phyloP scores from a whole-genome alignment of 495 filamentous ascomycete species.

The Trichoderma gamsii region DNA sequence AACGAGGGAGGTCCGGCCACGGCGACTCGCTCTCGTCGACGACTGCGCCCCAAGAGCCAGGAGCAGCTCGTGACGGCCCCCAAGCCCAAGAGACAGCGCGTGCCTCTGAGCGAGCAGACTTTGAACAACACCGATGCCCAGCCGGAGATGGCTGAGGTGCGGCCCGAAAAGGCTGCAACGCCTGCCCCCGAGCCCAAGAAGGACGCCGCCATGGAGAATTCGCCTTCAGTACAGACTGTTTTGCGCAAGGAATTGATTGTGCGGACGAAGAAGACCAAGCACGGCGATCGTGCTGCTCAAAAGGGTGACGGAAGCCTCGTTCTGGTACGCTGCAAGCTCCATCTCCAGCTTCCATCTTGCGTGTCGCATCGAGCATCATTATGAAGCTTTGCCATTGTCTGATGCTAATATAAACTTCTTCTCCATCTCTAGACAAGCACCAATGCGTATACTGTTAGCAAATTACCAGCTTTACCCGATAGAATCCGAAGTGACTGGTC shows the following conservation, averaged over 20 bases:
- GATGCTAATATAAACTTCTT: not conserved
- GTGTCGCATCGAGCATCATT: not conserved
- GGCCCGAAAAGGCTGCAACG: conserved; percentile 37
- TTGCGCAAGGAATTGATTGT: conserved; percentile 52
- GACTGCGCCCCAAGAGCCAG: conserved; percentile 59
- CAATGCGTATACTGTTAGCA: conserved; percentile 77
- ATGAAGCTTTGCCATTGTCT: not conserved
- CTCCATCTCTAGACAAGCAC: conserved; percentile 63
- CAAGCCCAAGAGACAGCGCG: conserved; percentile 66
- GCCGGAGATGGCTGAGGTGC: conserved; percentile 44
- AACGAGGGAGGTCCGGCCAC: conserved; percentile 41
- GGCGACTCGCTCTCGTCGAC: conserved; percentile 56
- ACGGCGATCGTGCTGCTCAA: conserved; percentile 42
- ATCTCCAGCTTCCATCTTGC: not conserved
- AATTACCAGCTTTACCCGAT: conserved; percentile 74
- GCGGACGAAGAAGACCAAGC: conserved; percentile 53
- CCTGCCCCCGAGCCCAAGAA: conserved; percentile 32
- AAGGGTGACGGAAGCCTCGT: conserved; percentile 58
- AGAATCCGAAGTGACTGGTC: conserved; percentile 55
- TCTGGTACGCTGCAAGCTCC: conserved; percentile 46
- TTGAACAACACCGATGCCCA: conserved; percentile 40
- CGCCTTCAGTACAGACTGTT: not conserved
- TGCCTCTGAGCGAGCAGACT: conserved; percentile 52
- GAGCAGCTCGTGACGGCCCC: conserved; percentile 58
- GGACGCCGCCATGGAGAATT: conserved; percentile 37